Evolutionary conservation across 345 rosid species (phyloP).

Genomic region (Trapa incisa): DNA sequence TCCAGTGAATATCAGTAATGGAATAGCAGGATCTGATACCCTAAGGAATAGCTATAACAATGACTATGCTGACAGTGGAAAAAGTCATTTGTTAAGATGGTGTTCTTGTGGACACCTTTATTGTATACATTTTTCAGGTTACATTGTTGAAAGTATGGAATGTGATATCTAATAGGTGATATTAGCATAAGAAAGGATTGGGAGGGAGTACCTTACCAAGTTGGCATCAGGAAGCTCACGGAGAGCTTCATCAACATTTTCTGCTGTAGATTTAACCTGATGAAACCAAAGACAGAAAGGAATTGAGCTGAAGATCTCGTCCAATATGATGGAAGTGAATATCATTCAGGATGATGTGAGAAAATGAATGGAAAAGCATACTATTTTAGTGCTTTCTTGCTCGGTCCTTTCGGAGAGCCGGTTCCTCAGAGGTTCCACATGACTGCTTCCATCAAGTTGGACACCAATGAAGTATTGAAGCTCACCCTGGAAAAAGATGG

Average conservation of each 20-base stretch:
- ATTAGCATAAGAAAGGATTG: conserved; percentile 17
- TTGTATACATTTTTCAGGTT: background rate
- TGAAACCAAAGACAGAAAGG: conserved; percentile 7
- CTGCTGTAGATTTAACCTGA: conserved; percentile 96
- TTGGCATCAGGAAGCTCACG: conserved; percentile 98
- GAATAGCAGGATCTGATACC: too few relatives aligned
- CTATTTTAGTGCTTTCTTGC: conserved; percentile 65
- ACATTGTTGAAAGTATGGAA: background rate
- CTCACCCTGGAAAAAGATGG: conserved; percentile 51
- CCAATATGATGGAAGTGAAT: too few relatives aligned
- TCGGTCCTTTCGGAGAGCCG: conserved; percentile 79
- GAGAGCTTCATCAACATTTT: conserved; percentile 91
- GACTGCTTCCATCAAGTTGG: conserved; percentile 95
- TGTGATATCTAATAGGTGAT: background rate
- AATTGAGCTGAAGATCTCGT: conserved; percentile 1
- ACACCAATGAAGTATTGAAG: conserved; percentile 99
- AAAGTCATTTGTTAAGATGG: background rate
- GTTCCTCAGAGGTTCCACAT: conserved; percentile 67
- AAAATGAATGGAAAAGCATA: conserved; percentile 7
- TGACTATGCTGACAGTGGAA: background rate
- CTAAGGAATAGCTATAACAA: background rate
- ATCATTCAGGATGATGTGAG: too few relatives aligned
- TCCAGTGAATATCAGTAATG: background rate
- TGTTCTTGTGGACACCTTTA: background rate
- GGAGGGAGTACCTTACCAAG: conserved; percentile 67